Base-by-base conservation (phyloP, 345 rosid genomes). In the Lumnitzera racemosa region DNA sequence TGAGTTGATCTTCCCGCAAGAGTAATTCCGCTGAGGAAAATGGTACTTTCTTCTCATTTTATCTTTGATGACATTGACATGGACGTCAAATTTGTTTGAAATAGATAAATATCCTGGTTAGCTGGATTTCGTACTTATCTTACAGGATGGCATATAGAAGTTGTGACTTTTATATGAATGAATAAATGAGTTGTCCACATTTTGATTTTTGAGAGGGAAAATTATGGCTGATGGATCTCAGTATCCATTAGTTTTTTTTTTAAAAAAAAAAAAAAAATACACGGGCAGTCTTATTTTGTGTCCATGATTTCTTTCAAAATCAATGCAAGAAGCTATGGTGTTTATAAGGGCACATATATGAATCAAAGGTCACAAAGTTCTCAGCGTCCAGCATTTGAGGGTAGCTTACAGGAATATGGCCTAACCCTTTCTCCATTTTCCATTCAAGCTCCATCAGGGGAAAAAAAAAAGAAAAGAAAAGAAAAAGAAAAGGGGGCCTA, bases 211-310 rank as follows among this genome's bases (percentile, higher is more conserved):
- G 41, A 64, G 73, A 51, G 67, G 77, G 55, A 20, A 20, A 57
- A 71, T 46, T 48, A 80, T 77, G 87, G 88, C 70, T 61, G 92
- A 87, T 80, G 87, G 79, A 76, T 71, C 72, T 23, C 70, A 55
- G 70, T 55, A 74, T 73, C 90, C 85, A 67, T 78, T 87, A 14
- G 71, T 81, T 24, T 63, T 71, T 55, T 82, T 72, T 64, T 71
- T 55, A 82, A 67, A 87, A 83, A 71, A 63, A 20, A 20, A 20
- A 20, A 73, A 68, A 87, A 83, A 70, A 63, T 87, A 31, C 71
- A 72, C 23, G 81, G 78, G 49, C 81, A 77, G 50, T 79, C 90
- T 14, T 61, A 47, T 53, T 72, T 83, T 55, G 58, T 74, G 17
- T 74, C 69, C 24, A 78, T 61, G 66, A 68, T 78, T 57, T 78